A percentile compares a stretch with the other conserved stretches of the same genome.
Conservation (phyloP, 2,329 filamentous ascomycete species). For the Pseudogymnoascus sp. region DNA sequence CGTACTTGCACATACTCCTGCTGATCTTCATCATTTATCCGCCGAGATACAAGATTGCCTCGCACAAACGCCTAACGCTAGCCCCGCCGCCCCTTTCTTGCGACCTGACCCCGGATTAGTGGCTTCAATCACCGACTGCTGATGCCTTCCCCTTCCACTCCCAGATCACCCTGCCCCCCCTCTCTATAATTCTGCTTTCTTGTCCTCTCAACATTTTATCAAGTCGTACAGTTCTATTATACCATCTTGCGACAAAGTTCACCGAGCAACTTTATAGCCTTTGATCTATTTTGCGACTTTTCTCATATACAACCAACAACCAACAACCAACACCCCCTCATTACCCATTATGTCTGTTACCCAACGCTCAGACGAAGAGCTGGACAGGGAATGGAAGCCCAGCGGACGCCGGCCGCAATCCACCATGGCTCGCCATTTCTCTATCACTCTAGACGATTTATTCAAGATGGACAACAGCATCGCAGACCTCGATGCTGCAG, state of each 20-base stretch:
- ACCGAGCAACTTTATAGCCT: neutral
- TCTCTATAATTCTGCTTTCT: slow-evolving; percentile 8
- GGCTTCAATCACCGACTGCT: slow-evolving; percentile 7
- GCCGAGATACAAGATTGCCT: slow-evolving; percentile 5
- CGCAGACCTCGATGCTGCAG: slow-evolving; percentile 62
- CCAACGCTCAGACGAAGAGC: slow-evolving; percentile 50
- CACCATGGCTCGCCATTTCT: slow-evolving; percentile 81
- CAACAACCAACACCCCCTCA: neutral
- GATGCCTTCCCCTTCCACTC: slow-evolving; percentile 5
- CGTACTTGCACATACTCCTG: neutral
- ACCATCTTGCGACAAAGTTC: neutral
- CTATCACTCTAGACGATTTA: slow-evolving; percentile 74
- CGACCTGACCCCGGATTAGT: slow-evolving; percentile 8
- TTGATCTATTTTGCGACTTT: neutral
- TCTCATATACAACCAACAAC: slow-evolving; percentile 3
- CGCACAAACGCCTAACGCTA: slow-evolving; percentile 7
- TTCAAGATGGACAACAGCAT: slow-evolving; percentile 80
- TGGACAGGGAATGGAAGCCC: slow-evolving; percentile 73
- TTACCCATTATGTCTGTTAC: slow-evolving; percentile 23
- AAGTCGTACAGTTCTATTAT: neutral
- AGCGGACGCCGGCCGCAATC: slow-evolving; percentile 68
- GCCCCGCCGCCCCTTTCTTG: slow-evolving; percentile 8
- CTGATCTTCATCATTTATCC: slow-evolving; percentile 8
- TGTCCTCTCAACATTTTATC: neutral
- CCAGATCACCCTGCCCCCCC: neutral